Evolutionary conservation across 2,329 filamentous ascomycete species (phyloP).

Genomic region (Xylaria sp.): DNA sequence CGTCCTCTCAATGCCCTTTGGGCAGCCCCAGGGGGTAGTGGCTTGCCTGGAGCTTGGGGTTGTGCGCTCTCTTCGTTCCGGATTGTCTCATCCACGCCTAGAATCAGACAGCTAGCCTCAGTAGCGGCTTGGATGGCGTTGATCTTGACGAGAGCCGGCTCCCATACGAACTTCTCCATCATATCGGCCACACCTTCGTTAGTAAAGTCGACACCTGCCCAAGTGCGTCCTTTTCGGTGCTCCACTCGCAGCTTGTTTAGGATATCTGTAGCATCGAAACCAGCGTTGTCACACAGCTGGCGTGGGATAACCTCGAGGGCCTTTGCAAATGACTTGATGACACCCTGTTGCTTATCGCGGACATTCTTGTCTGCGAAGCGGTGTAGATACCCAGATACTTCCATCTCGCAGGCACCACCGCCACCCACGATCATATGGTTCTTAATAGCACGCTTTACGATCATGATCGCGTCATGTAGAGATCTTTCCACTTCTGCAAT

Average conservation of each 20-base stretch:
- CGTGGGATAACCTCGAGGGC: conserved; percentile 96
- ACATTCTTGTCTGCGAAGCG: conserved; percentile 92
- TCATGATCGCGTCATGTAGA: conserved; percentile 99
- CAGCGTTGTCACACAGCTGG: conserved; percentile 97
- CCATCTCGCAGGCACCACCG: conserved; percentile 96
- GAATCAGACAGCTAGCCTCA: conserved; percentile 93
- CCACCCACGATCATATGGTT: conserved; percentile 95
- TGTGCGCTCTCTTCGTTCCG: conserved; percentile 93
- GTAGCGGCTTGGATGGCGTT: conserved; percentile 97
- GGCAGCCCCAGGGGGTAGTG: conserved; percentile 82
- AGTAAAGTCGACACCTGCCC: conserved; percentile 96
- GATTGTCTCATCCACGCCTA: conserved; percentile 98
- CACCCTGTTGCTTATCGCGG: conserved; percentile 92
- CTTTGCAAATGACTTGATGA: conserved; percentile 98
- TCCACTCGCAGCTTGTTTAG: conserved; percentile 95
- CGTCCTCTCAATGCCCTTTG: conserved; percentile 87
- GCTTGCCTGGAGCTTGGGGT: conserved; percentile 82
- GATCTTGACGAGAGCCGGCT: conserved; percentile 94
- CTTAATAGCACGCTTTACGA: conserved; percentile 97
- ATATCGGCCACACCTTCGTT: conserved; percentile 94
- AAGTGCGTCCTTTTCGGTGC: conserved; percentile 90
- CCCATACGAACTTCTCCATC: conserved; percentile 96
- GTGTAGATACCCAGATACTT: conserved; percentile 93
- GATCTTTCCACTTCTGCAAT: conserved; percentile 98
- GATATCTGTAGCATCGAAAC: conserved; percentile 98